Conservation (phyloP, 257 asterid genomes). For the Gentiana dahurica region DNA sequence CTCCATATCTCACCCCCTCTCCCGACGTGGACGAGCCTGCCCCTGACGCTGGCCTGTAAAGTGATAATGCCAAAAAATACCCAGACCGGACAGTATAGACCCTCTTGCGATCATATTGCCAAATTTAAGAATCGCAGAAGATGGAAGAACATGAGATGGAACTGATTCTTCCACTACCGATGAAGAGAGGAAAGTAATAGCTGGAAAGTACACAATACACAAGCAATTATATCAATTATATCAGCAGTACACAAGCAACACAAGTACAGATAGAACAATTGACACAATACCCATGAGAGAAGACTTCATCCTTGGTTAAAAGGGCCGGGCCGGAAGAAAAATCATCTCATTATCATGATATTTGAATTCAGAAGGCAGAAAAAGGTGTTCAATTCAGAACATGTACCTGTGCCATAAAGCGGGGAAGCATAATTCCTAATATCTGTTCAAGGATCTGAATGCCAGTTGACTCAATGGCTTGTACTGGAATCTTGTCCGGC, state of each 20-base stretch:
- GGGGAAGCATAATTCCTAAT: constrained; percentile 86
- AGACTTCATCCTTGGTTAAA: no score
- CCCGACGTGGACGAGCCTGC: no score
- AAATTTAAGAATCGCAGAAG: constrained; percentile 52
- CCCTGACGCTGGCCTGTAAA: no score
- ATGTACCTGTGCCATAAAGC: constrained; percentile 89
- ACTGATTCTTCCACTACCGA: constrained; percentile 36
- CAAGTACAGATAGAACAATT: no score
- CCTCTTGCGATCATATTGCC: no score
- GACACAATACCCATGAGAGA: no score
- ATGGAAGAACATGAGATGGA: constrained; percentile 36
- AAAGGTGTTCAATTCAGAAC: background rate
- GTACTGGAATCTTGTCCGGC: constrained; percentile 30
- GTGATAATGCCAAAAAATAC: no score
- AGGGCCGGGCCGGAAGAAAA: no score
- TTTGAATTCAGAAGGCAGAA: background rate
- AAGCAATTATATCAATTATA: no score
- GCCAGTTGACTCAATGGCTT: constrained; percentile 80
- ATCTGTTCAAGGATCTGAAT: constrained; percentile 78
- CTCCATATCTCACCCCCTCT: no score
- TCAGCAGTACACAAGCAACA: no score
- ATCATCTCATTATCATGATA: background rate
- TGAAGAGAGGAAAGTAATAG: constrained; percentile 48
- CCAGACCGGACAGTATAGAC: no score
- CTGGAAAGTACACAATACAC: constrained; percentile 19